Base-by-base conservation (phyloP, 345 rosid genomes). In the Euphorbia lathyris region DNA sequence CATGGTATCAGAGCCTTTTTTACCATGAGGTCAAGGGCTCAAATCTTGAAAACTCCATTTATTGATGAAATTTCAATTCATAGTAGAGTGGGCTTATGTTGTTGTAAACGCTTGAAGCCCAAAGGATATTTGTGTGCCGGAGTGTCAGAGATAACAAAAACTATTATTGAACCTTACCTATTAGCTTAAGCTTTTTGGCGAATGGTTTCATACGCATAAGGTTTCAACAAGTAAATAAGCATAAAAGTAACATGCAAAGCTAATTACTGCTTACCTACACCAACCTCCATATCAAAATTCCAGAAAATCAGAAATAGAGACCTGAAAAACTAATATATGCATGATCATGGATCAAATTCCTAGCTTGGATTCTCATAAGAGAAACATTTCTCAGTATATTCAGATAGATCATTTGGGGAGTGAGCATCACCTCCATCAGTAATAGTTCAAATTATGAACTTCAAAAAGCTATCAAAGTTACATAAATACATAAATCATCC, bases 401-500 rank as follows among this genome's bases (percentile, higher is more conserved):
- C 61, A 52, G 51, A 16, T 48, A 32, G 58, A 70, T 34, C 59
- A 70, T 60, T 47, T 60, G 60, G 67, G 51, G 67, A 70, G 60
- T 29, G 47, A 70, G 30, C 66, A 70, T 48, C 58, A 48, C 23
- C 14, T 59, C 59, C 67, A 61, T 70, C 63, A 14, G 52, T 38
- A 20, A 16, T 5, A 30, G 20, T 53, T 6, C 60, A 23, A 57
- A 57, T 27, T 11, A 25, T 29, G 29, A 27, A 10, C 19, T 27
- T 57, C n/a, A n/a, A n/a, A 2, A 57, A 57, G 2, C n/a, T 51
- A 16, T 20, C 9, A n/a, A 51, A 51, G 4, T 22, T n/a, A n/a
- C n/a, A n/a, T n/a, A n/a, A n/a, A n/a, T 23, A 55, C 13, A 55
- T 11, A 51, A 5, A 23, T n/a, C 29, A 55, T 7, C 11, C 0